Percentiles rank a stretch among this genome's conserved stretches.
Conservation (phyloP, 768 basidiomycete species). For the Mycena indigotica region DNA sequence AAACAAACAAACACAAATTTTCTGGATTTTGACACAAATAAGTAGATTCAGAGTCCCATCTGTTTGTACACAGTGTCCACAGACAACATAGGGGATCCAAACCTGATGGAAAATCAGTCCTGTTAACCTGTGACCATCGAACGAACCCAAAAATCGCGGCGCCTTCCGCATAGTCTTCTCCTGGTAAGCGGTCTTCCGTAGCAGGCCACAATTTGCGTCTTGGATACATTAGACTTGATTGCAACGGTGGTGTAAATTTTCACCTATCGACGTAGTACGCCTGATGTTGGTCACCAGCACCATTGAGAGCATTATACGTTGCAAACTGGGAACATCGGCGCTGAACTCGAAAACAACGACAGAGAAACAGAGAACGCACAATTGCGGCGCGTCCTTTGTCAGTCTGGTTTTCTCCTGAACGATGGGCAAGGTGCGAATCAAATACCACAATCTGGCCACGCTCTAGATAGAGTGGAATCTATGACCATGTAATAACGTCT, state of each 20-base stretch:
- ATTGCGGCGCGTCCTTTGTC: conserved; percentile 20
- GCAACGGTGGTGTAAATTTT: not conserved
- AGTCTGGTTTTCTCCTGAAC: conserved; percentile 15
- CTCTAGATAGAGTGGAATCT: conserved; percentile 17
- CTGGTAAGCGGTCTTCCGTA: conserved; percentile 14
- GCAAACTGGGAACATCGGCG: conserved; percentile 5
- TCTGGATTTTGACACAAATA: too few relatives aligned
- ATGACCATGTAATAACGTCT: not conserved
- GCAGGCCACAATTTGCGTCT: conserved; percentile 23
- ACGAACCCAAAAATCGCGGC: conserved; percentile 19
- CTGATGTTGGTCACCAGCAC: conserved; percentile 13
- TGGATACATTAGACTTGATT: not conserved
- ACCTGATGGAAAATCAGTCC: not conserved
- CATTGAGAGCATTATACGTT: conserved; percentile 14
- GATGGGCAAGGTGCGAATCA: conserved; percentile 21
- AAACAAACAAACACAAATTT: too few relatives aligned
- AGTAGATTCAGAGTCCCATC: conserved; percentile 6
- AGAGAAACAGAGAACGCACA: not conserved
- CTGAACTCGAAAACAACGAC: not conserved
- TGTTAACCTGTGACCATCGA: too few relatives aligned
- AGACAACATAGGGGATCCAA: conserved; percentile 18
- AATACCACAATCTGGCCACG: conserved; percentile 18
- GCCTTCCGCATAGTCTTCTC: conserved; percentile 16
- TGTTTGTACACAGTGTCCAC: conserved; percentile 12
- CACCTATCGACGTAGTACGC: conserved; percentile 17